phyloP scores from a whole-genome alignment of 208 protist species.

The Strigomonas culicis region DNA sequence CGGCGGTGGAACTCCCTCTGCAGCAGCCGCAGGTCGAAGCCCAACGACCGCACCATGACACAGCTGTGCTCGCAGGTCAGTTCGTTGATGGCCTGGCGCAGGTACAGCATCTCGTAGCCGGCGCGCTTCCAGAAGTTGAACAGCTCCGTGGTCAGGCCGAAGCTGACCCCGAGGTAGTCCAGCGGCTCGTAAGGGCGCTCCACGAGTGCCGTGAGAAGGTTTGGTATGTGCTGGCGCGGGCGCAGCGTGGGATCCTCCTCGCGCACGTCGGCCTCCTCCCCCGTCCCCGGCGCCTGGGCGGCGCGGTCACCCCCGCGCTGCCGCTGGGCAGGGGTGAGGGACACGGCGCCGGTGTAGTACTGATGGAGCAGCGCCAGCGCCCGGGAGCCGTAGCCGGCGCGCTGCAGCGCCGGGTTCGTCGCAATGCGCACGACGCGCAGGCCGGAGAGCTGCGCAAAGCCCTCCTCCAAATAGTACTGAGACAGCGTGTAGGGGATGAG shows the following conservation, averaged over 20 bases:
- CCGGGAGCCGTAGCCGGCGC: slow-evolving; percentile 96
- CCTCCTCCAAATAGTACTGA: slow-evolving; percentile 95
- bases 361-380: slow-evolving; percentile 90
- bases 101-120: slow-evolving; percentile 89
- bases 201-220: slow-evolving; percentile 81
- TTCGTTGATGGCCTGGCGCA: slow-evolving; percentile 94
- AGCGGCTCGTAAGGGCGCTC: slow-evolving; percentile 91
- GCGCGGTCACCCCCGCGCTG: neutral
- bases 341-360: slow-evolving; percentile 95
- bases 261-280: neutral
- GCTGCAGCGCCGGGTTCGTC: slow-evolving; percentile 96
- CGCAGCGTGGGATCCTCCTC: slow-evolving; percentile 5
- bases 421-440: slow-evolving; percentile 98
- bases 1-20: slow-evolving; percentile 91
- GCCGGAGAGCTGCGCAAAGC: slow-evolving; percentile 94
- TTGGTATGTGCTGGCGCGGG: slow-evolving; percentile 25
- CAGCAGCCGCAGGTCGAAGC: slow-evolving; percentile 55
- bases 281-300: neutral
- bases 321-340: slow-evolving; percentile 26
- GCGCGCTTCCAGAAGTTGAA: slow-evolving; percentile 97
- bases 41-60: slow-evolving; percentile 96
- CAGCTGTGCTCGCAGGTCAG: slow-evolving; percentile 99
- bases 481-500: slow-evolving; percentile 99
- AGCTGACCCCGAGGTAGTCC: slow-evolving; percentile 98
- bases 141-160: slow-evolving; percentile 95